phyloP scores from a whole-genome alignment of 2,329 filamentous ascomycete species.

The Cucurbitaria berberidis region DNA sequence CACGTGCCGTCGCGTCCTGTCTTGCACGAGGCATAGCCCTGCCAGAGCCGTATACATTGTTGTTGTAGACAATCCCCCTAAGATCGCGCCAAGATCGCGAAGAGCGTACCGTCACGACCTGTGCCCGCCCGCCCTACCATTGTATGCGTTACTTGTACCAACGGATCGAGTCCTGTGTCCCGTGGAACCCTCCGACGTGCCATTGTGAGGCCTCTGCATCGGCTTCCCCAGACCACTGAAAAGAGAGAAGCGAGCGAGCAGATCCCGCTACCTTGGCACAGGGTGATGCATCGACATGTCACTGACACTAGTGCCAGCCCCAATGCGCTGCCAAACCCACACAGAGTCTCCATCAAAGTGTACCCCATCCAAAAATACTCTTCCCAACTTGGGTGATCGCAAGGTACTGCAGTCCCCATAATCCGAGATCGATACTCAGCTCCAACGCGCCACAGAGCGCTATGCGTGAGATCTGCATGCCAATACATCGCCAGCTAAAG shows the following conservation, averaged over 20 bases:
- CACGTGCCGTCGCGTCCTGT: conserved; percentile 5
- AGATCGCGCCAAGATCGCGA: too few relatives aligned
- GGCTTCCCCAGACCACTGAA: conserved; percentile 4
- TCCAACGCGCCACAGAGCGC: conserved; percentile 43
- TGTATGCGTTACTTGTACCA: conserved; percentile 4
- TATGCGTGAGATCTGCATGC: conserved; percentile 37
- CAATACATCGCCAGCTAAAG: conserved; percentile 24
- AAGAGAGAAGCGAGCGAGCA: not conserved
- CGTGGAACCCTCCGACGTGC: conserved; percentile 13
- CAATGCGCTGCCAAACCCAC: conserved; percentile 1
- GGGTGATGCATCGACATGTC: conserved; percentile 4
- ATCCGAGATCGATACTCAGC: conserved; percentile 39
- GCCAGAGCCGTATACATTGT: not conserved
- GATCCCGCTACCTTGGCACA: not conserved
- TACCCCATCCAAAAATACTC: conserved; percentile 43
- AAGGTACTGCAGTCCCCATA: conserved; percentile 46
- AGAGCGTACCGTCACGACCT: too few relatives aligned
- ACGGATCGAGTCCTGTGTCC: conserved; percentile 7
- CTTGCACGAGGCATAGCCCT: not conserved
- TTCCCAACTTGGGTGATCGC: conserved; percentile 37
- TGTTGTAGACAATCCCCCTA: not conserved
- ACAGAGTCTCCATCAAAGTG: conserved; percentile 26
- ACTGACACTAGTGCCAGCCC: conserved; percentile 1
- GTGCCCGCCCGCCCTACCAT: too few relatives aligned
- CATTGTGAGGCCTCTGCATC: conserved; percentile 16